Evolutionary conservation across 345 rosid genomes (phyloP).

Genomic region (Sisymbrium irio): DNA sequence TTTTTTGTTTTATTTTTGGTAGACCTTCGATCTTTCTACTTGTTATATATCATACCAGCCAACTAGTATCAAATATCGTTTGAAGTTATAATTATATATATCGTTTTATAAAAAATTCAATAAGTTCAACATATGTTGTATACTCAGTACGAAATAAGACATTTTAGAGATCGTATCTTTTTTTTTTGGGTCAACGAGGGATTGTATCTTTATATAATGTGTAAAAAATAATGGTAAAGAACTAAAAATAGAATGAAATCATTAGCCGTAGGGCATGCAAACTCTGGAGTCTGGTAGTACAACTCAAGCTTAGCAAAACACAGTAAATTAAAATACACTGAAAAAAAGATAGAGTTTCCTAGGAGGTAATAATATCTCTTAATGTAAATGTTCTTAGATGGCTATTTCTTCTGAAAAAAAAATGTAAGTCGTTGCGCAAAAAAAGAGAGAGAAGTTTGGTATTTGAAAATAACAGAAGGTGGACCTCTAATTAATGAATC

Average conservation of each 20-base stretch:
- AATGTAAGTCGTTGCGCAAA: not conserved
- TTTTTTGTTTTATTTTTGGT: too few relatives aligned
- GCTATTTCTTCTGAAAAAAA: not conserved
- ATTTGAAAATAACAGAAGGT: constrained; percentile 20
- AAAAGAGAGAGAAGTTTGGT: constrained; percentile 10
- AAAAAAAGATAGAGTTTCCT: too few relatives aligned
- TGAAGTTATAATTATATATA: too few relatives aligned
- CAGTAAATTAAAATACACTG: too few relatives aligned
- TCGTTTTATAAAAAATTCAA: too few relatives aligned
- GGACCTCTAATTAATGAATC: constrained; percentile 18
- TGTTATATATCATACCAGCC: too few relatives aligned
- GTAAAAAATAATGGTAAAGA: not conserved
- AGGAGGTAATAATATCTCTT: not conserved
- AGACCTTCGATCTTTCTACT: too few relatives aligned
- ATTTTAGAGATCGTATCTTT: not conserved
- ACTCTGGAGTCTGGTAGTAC: not conserved
- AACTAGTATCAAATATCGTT: too few relatives aligned
- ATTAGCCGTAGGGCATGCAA: not conserved
- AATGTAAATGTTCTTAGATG: not conserved
- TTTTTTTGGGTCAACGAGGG: too few relatives aligned
- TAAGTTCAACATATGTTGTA: too few relatives aligned
- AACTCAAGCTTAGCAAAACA: not conserved
- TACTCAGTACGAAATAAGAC: too few relatives aligned
- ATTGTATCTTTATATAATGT: not conserved
- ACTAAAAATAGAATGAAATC: not conserved